These are phyloP conservation scores for Yarrowia sp. DNA, from an alignment of 805 yeast genomes.

Conservation along the genomic window DNA sequence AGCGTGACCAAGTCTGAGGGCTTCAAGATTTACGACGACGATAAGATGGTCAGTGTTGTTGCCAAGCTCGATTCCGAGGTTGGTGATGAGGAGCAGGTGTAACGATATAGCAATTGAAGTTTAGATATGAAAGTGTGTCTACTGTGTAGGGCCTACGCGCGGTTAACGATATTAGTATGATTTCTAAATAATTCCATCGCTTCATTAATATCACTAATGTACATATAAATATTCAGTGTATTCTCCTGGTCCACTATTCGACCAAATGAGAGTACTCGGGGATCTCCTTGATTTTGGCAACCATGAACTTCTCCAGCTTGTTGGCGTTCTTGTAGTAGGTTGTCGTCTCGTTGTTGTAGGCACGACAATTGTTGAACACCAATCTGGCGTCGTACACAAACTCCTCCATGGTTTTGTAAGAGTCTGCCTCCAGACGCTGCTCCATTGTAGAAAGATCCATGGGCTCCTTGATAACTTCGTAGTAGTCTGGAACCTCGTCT, in stretches of 20 bases:
- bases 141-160: neutral
- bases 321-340: constrained; percentile 94
- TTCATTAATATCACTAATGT: constrained; percentile 21
- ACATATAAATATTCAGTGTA: constrained; percentile 24
- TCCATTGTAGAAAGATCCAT: constrained; percentile 98
- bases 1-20: constrained; percentile 85
- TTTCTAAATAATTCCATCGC: neutral
- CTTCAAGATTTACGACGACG: constrained; percentile 79
- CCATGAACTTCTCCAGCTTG: constrained; percentile 86
- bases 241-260: constrained; percentile 44
- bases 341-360: constrained; percentile 90
- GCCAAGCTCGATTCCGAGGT: constrained; percentile 46
- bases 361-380: constrained; percentile 85
- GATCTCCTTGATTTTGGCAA: constrained; percentile 75
- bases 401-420: constrained; percentile 85
- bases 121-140: neutral
- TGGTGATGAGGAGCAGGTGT: constrained; percentile 25
- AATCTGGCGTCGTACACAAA: constrained; percentile 84
- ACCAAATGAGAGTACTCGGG: constrained; percentile 87
- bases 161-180: neutral
- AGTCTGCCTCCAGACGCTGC: constrained; percentile 84
- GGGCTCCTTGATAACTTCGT: constrained; percentile 94
- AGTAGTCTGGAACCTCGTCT: constrained; percentile 94
- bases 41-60: constrained; percentile 78
- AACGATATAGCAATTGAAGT: neutral